Base-by-base conservation (phyloP, 805 yeast genomes). In the Starmerella lactis-condensi region DNA sequence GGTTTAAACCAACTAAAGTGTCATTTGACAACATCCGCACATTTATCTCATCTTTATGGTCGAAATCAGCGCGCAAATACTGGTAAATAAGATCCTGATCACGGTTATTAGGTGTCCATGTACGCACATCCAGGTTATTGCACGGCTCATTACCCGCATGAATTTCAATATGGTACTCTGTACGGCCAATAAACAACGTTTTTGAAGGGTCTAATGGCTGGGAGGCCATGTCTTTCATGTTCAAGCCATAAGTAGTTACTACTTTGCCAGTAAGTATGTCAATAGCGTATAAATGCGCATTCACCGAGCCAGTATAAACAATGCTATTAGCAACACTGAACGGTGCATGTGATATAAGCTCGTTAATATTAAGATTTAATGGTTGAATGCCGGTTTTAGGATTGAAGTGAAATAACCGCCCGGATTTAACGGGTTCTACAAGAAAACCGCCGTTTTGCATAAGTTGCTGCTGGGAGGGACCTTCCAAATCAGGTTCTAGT, bases 41-140 rank as follows among this genome's bases (percentile, higher is more conserved):
- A 41, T 75, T 76, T 3, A 81, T 56, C 22, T 72, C 71, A 52
- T 83, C 96, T n/a, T n/a, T n/a, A n/a, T n/a, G n/a, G n/a, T n/a
- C n/a, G 12, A 7, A 6, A 6, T 19, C 9, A 6, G 21, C 6
- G 12, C 29, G 29, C 12, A 62, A 50, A 34, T 43, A 62, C 53
- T 57, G 63, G 14, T 43, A 32, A n/a, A 40, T 42, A 29, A 68
- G 54, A 41, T 68, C 74, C 26, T 56, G 57, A 51, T 85, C 93
- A 31, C 82, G 58, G 41, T 78, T 72, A 51, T 85, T 85, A 27
- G 93, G 92, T 7, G 89, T 91, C 94, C 95, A 89, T 22, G 74
- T 64, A 1, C 91, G 64, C 47, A 75, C 82, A 5, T 34, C 43
- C 10, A 37, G 34, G 6, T 33, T 32, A 2, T 72, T 66, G 0